Percentiles rank a stretch among this genome's conserved stretches.
Evolutionary conservation across 1,284 basidiomycete genomes (phyloP).

Genomic region (Sparassis latifolia): DNA sequence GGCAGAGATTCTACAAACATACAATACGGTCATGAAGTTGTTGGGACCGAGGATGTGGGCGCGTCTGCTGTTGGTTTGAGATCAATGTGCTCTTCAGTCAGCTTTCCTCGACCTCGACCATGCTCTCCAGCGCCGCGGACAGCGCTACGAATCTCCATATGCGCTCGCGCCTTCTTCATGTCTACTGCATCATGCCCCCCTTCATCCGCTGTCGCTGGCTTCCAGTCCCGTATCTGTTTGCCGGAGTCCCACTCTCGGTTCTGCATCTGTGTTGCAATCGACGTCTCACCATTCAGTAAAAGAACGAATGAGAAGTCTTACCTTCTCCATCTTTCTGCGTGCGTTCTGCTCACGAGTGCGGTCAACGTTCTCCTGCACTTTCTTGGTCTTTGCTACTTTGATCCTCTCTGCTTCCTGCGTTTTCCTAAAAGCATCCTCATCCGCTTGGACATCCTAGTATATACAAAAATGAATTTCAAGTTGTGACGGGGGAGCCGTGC

Average conservation of each 20-base stretch:
- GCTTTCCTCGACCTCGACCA: conserved; percentile 10
- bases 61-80: conserved; percentile 1
- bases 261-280: conserved; percentile 30
- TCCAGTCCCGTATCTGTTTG: conserved; percentile 48
- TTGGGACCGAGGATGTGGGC: background rate
- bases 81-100: conserved; percentile 9
- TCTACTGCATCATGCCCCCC: conserved; percentile 12
- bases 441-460: conserved; percentile 63
- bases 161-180: conserved; percentile 13
- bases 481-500: background rate
- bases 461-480: too few relatives aligned
- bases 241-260: conserved; percentile 79
- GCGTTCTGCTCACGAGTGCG: conserved; percentile 70
- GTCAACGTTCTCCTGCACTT: conserved; percentile 61
- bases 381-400: conserved; percentile 48
- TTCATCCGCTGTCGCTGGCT: conserved; percentile 18
- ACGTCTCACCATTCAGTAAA: background rate
- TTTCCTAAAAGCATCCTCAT: conserved; percentile 70
- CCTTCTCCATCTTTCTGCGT: conserved; percentile 70
- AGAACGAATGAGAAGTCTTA: conserved; percentile 2
- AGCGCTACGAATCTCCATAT: conserved; percentile 22
- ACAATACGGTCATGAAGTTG: conserved; percentile 8
- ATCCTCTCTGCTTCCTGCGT: conserved; percentile 53
- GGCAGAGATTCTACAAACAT: too few relatives aligned
- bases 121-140: conserved; percentile 21